Evolutionary conservation across 768 basidiomycete genomes (phyloP), one percentile per base, ranked within the genome.

Genomic region (Termitomyces heimii): DNA sequence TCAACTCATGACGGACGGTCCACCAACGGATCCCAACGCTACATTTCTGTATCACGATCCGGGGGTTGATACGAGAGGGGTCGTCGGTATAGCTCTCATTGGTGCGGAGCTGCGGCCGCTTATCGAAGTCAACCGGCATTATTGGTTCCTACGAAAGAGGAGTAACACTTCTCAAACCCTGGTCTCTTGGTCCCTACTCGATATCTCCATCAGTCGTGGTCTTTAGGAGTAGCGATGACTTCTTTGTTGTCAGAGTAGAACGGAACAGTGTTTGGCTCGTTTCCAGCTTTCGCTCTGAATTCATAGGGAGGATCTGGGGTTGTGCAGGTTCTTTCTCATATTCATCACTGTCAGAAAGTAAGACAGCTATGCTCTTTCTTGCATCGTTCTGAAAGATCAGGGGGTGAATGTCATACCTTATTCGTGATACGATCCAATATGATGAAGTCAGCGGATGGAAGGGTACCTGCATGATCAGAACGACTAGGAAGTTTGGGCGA

Each of bases 51-150:
- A 12, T 77, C 75, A 29, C 85, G 77, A 61, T 85, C 81, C n/a
- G 87, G 68, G 1, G 85, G 86, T 37, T 76, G 57, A 86, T 80
- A 32, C 86, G 73, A 3, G 85, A 86, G 0, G 85, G 2, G 86
- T 87, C 24, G 81, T 80, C 5, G 84, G 82, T 1, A 86, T 78
- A 1, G 82, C 68, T 28, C 68, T 66, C 22, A 61, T 22, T 20
- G 64, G 64, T 18, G 45, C 37, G 14, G 29, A 44, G 14, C 35
- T 46, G 16, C 22, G 44, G 34, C 55, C 49, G 34, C 42, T 35
- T 13, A n/a, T 43, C 34, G 57, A 54, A 18, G 40, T 14, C 42
- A 42, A 24, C 35, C 46, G 32, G 46, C 54, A 29, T 37, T 55
- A 28, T 35, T 56, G 10, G 45, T 14, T n/a, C 45, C 52, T 29